Base-by-base conservation (phyloP, 1,284 basidiomycete genomes). In the Golubevia sp. region DNA sequence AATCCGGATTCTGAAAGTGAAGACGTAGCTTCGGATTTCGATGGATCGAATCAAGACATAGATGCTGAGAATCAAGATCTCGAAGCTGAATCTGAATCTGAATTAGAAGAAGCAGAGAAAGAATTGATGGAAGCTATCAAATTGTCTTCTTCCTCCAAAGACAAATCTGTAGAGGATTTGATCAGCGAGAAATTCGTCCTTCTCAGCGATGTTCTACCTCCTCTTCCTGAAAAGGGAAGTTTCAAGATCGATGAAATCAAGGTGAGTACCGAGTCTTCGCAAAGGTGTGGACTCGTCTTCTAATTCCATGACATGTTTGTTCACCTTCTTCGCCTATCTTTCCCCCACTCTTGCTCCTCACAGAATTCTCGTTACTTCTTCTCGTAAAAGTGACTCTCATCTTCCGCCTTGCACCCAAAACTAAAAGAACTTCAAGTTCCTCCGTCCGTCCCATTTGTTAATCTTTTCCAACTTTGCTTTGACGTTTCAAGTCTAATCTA, bases 191-290 rank as follows among this genome's bases (percentile, higher is more conserved):
- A 82, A 62, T 96, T 94, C 82, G 88, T 96, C 64, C 87, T 90
- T 67, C 85, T 99, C 48, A 85, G 86, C 27, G 91, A 92, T 71
- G 76, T 96, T 68, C 84, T 99, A 15, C 95, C 95, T 0, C 89
- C 90, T 0, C 85, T 95, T 23, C 96, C 96, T 0, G 84, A 89
- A 80, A 93, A 93, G 86, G 97, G 96, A 64, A 86, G 88, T 62
- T 98, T 99, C 83, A 89, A 94, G 74, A 93, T 99, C 66, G 87
- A 89, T 77, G 88, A 88, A 68, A 95, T 98, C 85, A 79, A 71
- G 67, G 49, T 44, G 55, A 61, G 60, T 25, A 11, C 30, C 11
- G 5, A 11, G 11, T 34, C 11, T 34, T 3, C 4, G 30, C 30
- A n/a, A n/a, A n/a, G n/a, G n/a, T n/a, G n/a, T n/a, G n/a, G n/a